Base-by-base conservation (phyloP, 306 rosid genomes). In the Pterocarpus macrocarpus region DNA sequence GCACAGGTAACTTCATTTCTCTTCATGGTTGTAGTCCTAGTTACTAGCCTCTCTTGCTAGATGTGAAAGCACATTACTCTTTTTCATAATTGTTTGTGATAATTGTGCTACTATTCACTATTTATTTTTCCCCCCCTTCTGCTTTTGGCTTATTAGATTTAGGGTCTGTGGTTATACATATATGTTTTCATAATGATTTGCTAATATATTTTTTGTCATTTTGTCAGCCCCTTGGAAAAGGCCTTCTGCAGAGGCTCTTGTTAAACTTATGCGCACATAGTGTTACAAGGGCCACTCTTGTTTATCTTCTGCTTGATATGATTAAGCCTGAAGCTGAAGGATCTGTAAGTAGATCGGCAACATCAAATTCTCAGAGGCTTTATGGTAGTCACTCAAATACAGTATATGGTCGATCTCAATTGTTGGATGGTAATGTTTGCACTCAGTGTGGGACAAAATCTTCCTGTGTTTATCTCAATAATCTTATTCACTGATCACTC, bases 151-250 rank as follows among this genome's bases (percentile, higher is more conserved):
- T 32, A 14, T 14, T 32, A 45, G 56, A 64, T 45, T 82, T 47
- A 33, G 69, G 43, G 56, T 4, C 28, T 22, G 28, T 22, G 28
- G 15, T 67, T 15, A 30, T 73, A 53, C 82, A 22, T 22, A 41
- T 59, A 5, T 39, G 59, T 69, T 73, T 63, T 43, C 77, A 71
- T 47, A 52, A 70, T 86, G 66, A 85, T 70, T 30, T 81, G 52
- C 66, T 71, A 16, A 56, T 16, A 13, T 45, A 62, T 80, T 80
- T 22, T 73, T 12, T 68, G 35, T 78, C 76, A 15, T 81, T 49
- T 75, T 86, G 80, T 73, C 85, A 96, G 99, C 99, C 99, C 64
- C 99, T 96, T 86, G 98, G 97, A 72, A 96, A 91, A 89, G 99
- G 99, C 76, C 98, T 93, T 75, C 85, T 96, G 86, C 99, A 90